These are phyloP conservation scores for Erythrophleum fordii DNA, from an alignment of 306 rosid species.

Conservation along the genomic window DNA sequence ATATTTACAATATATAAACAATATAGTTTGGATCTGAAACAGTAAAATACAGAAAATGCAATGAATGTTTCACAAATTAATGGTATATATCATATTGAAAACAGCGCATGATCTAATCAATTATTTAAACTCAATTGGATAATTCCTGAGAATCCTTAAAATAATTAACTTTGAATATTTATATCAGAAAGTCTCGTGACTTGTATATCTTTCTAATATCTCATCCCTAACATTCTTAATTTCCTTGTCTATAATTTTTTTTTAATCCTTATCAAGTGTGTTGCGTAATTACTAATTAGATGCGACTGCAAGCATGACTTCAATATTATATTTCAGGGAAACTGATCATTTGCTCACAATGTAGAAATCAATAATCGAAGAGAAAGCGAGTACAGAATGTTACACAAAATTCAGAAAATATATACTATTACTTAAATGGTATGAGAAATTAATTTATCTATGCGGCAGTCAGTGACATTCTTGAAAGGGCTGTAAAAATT, in stretches of 20 bases:
- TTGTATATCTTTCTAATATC: neutral
- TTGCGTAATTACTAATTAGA: neutral
- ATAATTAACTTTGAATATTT: neutral
- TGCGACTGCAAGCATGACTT: neutral
- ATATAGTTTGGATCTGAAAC: neutral
- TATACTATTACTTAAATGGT: neutral
- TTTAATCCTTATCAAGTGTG: neutral
- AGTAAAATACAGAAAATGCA: neutral
- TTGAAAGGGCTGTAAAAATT: neutral
- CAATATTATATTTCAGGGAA: neutral
- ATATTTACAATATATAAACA: neutral
- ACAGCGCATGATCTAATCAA: neutral
- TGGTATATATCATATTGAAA: neutral
- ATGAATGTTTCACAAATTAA: neutral
- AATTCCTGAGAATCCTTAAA: neutral
- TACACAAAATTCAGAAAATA: neutral
- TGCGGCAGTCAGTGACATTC: neutral
- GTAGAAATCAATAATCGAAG: constrained; percentile 3
- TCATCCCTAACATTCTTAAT: neutral
- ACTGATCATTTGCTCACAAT: neutral
- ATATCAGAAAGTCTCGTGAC: neutral
- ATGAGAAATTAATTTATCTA: neutral
- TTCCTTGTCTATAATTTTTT: neutral
- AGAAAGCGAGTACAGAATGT: neutral
- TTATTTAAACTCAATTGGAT: neutral